Base-by-base conservation (phyloP, 495 filamentous ascomycete species). In the Jackrogersella minutella region DNA sequence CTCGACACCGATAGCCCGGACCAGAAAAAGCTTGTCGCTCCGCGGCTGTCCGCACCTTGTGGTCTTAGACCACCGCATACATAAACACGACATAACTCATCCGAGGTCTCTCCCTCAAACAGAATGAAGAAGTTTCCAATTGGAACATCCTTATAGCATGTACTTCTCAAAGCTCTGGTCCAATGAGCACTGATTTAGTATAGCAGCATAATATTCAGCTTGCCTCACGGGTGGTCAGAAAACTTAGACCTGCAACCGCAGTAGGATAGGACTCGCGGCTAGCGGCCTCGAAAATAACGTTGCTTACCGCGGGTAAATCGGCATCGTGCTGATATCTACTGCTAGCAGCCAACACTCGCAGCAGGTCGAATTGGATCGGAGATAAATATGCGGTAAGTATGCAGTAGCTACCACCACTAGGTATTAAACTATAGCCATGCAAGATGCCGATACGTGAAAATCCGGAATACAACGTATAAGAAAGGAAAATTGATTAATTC, bases 331-430 rank as follows among this genome's bases (percentile, higher is more conserved):
- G 36, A 28, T 28, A 59, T 17, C 52, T 30, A 26, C 34, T 62
- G 34, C 52, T 36, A 34, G 47, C 30, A 50, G 37, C 37, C 50
- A 41, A 55, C 50, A 53, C 41, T 49, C 30, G 10, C 56, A 39
- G 37, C 14, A 37, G 37, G 21, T 49, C 33, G 59, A 55, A 33
- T 47, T n/a, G 28, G 40, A 55, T 62, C 58, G 58, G 64, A 62
- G 64, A 62, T 67, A 67, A 67, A 67, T 52, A 46, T 60, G 56
- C 63, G 31, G 56, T 40, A 49, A 28, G 39, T 17, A 55, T 33
- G 24, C n/a, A n/a, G n/a, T n/a, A n/a, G n/a, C n/a, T 50, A 52
- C 9, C 33, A 21, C 7, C 28, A 30, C 34, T 30, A n/a, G n/a
- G n/a, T n/a, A 19, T 24, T 46, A 24, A 17, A 9, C 26, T 6